Conservation (phyloP, 2,329 filamentous ascomycete species). For the Ceratocystis smalleyi region DNA sequence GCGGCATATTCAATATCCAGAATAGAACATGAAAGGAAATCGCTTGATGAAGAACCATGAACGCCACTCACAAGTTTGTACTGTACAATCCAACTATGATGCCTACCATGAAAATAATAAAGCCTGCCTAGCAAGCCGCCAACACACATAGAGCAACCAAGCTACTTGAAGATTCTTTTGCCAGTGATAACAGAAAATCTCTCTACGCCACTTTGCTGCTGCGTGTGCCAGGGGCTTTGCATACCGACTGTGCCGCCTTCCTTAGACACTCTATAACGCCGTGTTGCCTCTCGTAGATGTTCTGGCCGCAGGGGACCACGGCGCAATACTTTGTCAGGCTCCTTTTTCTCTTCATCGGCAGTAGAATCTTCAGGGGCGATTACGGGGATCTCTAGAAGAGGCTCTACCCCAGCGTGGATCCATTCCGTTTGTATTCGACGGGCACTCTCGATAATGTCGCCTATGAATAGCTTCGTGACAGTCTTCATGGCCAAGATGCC, state of each 20-base stretch:
- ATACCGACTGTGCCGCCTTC: constrained; percentile 49
- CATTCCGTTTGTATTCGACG: constrained; percentile 57
- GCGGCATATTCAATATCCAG: neutral
- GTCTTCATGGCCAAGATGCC: constrained; percentile 62
- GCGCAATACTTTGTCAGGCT: constrained; percentile 18
- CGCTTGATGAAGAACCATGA: neutral
- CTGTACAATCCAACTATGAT: neutral
- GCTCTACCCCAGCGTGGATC: constrained; percentile 42
- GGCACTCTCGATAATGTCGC: constrained; percentile 58
- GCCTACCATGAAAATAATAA: neutral
- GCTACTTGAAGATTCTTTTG: constrained; percentile 36
- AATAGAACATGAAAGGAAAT: neutral
- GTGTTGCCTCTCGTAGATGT: constrained; percentile 57
- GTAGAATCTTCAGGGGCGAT: constrained; percentile 24
- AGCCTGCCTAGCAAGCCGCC: neutral
- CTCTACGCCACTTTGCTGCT: constrained; percentile 44
- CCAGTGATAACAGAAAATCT: constrained; percentile 41
- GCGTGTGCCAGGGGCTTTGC: constrained; percentile 44
- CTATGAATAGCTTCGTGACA: constrained; percentile 62
- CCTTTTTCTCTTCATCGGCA: constrained; percentile 17
- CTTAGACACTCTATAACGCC: constrained; percentile 47
- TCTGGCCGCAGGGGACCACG: constrained; percentile 53
- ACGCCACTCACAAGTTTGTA: neutral
- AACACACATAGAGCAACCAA: neutral
- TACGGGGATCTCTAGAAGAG: constrained; percentile 37